Evolutionary conservation across 768 basidiomycete genomes (phyloP).

Genomic region (Lyophyllum decastes): DNA sequence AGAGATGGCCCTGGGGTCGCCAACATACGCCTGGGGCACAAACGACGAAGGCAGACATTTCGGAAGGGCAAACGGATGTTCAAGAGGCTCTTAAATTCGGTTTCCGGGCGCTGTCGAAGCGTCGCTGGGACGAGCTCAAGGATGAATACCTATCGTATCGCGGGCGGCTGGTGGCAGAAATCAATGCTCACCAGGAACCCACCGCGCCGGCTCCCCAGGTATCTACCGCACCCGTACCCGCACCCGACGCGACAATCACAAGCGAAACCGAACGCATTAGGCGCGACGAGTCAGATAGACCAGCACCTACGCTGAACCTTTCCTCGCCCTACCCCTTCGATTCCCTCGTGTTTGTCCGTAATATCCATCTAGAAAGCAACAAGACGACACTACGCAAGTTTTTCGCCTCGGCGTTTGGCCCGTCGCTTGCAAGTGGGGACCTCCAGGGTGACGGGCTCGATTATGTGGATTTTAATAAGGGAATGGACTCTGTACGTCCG

Average conservation of each 20-base stretch:
- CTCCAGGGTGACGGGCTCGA: constrained; percentile 47
- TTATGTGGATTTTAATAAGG: constrained; percentile 81
- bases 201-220: neutral
- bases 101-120: constrained; percentile 56
- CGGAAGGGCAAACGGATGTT: neutral
- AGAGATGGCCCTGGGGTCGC: constrained; percentile 65
- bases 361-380: constrained; percentile 75
- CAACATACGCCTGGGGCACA: neutral
- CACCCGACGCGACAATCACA: neutral
- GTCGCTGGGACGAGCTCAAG: constrained; percentile 63
- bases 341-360: constrained; percentile 71
- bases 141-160: constrained; percentile 72
- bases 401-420: constrained; percentile 45
- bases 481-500: constrained; percentile 65
- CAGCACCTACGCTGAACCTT: constrained; percentile 15
- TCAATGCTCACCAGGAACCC: constrained; percentile 37
- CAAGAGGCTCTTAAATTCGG: constrained; percentile 58
- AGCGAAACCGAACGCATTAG: neutral
- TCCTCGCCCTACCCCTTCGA: constrained; percentile 55
- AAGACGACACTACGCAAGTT: constrained; percentile 74
- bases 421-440: constrained; percentile 1
- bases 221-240: neutral
- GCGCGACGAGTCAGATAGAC: neutral
- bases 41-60: neutral
- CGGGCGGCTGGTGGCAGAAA: constrained; percentile 49